A percentile compares a stretch with the other conserved stretches of the same genome.
Evolutionary conservation across 306 rosid genomes (phyloP).

Genomic region (Rosa rugosa): DNA sequence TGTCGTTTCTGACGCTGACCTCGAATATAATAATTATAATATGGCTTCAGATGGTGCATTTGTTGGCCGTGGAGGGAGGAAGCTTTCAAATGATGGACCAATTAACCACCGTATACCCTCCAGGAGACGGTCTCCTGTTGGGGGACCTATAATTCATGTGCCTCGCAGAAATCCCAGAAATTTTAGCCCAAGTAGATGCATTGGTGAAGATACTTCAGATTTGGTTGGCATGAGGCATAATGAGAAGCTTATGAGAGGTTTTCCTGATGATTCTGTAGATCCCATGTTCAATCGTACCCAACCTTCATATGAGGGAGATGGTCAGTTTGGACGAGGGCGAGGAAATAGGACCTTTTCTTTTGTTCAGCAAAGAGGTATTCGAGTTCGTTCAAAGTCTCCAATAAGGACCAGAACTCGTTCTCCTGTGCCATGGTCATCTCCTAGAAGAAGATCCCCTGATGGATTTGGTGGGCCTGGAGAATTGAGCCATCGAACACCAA

Average conservation of each 20-base stretch:
- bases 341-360: slow-evolving; percentile 64
- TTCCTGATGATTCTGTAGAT: slow-evolving; percentile 50
- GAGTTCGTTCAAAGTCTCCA: slow-evolving; percentile 71
- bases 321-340: slow-evolving; percentile 55
- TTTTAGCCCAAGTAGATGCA: slow-evolving; percentile 64
- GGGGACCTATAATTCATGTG: slow-evolving; percentile 50
- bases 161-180: slow-evolving; percentile 59
- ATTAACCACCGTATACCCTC: slow-evolving; percentile 44
- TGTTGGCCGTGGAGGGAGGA: slow-evolving; percentile 69
- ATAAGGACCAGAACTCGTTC: slow-evolving; percentile 77
- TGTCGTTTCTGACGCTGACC: slow-evolving; percentile 45
- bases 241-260: slow-evolving; percentile 62
- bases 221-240: slow-evolving; percentile 57
- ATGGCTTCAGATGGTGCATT: slow-evolving; percentile 52
- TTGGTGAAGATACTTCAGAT: slow-evolving; percentile 56
- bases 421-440: slow-evolving; percentile 74
- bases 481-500: slow-evolving; percentile 49
- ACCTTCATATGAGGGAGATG: slow-evolving; percentile 55
- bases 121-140: slow-evolving; percentile 75
- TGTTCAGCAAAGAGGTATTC: slow-evolving; percentile 59
- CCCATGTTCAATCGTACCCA: slow-evolving; percentile 57
- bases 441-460: slow-evolving; percentile 73
- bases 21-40: slow-evolving; percentile 54
- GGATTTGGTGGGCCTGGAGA: slow-evolving; percentile 73
- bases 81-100: slow-evolving; percentile 55